Percentiles rank a stretch among this genome's conserved stretches.
These are phyloP conservation scores for Bruguiera sexangula DNA, from an alignment of 345 rosid genomes.

Conservation along the genomic window DNA sequence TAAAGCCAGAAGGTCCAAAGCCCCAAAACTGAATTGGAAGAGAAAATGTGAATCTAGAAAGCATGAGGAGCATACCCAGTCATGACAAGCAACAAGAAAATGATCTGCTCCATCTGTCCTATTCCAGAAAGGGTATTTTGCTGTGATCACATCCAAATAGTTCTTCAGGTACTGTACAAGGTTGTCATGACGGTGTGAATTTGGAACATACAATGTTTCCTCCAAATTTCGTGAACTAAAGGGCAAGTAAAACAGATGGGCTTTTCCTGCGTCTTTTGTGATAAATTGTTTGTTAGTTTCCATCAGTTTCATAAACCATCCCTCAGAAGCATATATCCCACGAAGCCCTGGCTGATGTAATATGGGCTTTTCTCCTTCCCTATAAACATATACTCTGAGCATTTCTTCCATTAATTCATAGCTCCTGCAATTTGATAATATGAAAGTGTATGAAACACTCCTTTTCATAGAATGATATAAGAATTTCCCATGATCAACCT, in stretches of 20 bases:
- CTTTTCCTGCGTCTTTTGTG: conserved; percentile 55
- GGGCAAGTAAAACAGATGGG: conserved; percentile 88
- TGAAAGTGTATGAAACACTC: background rate
- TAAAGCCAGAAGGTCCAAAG: conserved; percentile 4
- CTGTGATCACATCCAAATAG: conserved; percentile 56
- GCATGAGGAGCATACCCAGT: conserved; percentile 61
- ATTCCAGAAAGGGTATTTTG: conserved; percentile 80
- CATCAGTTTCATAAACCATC: conserved; percentile 94
- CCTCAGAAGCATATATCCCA: conserved; percentile 97
- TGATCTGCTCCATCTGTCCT: conserved; percentile 89
- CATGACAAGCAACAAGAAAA: conserved; percentile 95
- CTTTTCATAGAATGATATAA: background rate
- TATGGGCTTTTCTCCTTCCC: conserved; percentile 79
- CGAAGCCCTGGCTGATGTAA: conserved; percentile 62
- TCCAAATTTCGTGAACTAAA: conserved; percentile 84
- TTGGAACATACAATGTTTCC: conserved; percentile 58
- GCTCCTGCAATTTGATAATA: conserved; percentile 55
- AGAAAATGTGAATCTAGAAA: conserved; percentile 5
- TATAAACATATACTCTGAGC: conserved; percentile 78
- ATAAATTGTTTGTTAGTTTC: conserved; percentile 63
- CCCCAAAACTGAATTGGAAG: background rate
- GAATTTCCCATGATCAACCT: background rate
- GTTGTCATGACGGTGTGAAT: conserved; percentile 67
- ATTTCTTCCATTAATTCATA: conserved; percentile 83
- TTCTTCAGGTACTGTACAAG: conserved; percentile 56